phyloP scores from a whole-genome alignment of 2,329 filamentous ascomycete genomes.

The Cucurbitaria berberidis region DNA sequence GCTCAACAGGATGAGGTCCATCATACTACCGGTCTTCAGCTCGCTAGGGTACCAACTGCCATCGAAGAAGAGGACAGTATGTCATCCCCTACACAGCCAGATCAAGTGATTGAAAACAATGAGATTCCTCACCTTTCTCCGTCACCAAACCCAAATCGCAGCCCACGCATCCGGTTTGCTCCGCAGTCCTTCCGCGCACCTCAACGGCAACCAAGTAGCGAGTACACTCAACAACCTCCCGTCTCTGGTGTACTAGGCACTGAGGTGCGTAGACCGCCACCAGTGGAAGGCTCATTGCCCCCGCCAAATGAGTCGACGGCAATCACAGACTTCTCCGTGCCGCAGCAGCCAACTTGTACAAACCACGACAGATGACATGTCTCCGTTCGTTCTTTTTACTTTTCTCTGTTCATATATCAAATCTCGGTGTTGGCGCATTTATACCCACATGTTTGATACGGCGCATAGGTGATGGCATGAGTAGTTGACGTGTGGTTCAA shows the following conservation, averaged over 20 bases:
- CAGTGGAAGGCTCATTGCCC: not conserved
- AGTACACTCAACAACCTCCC: not conserved
- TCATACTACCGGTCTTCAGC: slow-evolving; percentile 18
- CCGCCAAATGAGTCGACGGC: slow-evolving; percentile 8
- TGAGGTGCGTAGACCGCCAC: slow-evolving; percentile 13
- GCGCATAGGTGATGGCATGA: slow-evolving; percentile 26
- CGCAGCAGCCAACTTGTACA: slow-evolving; percentile 21
- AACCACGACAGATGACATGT: slow-evolving; percentile 40
- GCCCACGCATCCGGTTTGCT: slow-evolving; percentile 34
- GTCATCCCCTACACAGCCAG: slow-evolving; percentile 19
- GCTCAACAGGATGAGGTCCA: slow-evolving; percentile 24
- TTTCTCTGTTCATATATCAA: slow-evolving; percentile 31
- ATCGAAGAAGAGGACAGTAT: slow-evolving; percentile 21
- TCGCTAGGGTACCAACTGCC: slow-evolving; percentile 23
- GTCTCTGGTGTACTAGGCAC: slow-evolving; percentile 19
- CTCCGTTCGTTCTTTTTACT: slow-evolving; percentile 5
- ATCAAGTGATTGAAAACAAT: slow-evolving; percentile 14
- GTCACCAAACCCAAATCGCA: slow-evolving; percentile 21
- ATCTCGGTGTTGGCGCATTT: slow-evolving; percentile 26
- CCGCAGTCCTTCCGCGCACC: slow-evolving; percentile 16
- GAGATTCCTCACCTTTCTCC: slow-evolving; percentile 13
- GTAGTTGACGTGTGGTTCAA: slow-evolving; percentile 9
- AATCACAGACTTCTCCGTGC: slow-evolving; percentile 8
- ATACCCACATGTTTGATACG: slow-evolving; percentile 29
- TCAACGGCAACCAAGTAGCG: slow-evolving; percentile 12